Percentiles rank a stretch among this genome's conserved stretches.
Conservation (phyloP, 495 filamentous ascomycete species). For the Daldinia vernicosa region DNA sequence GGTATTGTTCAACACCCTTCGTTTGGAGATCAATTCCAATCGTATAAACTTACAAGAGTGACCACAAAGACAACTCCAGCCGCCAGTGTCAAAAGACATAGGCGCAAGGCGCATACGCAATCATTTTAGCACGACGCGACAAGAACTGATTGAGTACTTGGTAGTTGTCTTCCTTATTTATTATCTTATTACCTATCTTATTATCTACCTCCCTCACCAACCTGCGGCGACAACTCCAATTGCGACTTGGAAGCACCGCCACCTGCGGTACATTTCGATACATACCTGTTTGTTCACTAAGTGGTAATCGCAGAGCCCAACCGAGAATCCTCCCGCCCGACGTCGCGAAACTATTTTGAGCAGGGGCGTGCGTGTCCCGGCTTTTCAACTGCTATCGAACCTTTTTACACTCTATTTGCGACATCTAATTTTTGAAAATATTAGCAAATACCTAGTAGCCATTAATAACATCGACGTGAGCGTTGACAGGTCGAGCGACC, state of each 20-base stretch:
- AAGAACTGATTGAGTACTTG: neutral
- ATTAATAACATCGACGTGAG: slow-evolving; percentile 8
- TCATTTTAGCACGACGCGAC: neutral
- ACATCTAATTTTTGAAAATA: slow-evolving; percentile 13
- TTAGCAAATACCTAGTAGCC: slow-evolving; percentile 13
- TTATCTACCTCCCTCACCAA: neutral
- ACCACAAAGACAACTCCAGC: neutral
- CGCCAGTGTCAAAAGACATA: neutral
- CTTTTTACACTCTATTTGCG: slow-evolving; percentile 16
- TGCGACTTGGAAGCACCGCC: neutral
- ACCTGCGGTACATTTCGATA: slow-evolving; percentile 6
- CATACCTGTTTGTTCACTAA: slow-evolving; percentile 3
- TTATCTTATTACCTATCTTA: neutral
- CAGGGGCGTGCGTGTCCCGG: slow-evolving; percentile 18
- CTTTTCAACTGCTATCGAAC: slow-evolving; percentile 17
- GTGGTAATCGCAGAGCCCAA: slow-evolving; percentile 35
- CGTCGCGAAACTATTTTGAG: slow-evolving; percentile 30
- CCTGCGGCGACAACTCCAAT: slow-evolving; percentile 1
- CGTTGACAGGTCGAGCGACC: slow-evolving; percentile 12
- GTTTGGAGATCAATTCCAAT: slow-evolving; percentile 4
- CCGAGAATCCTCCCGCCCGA: slow-evolving; percentile 35
- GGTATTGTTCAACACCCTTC: neutral
- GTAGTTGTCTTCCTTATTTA: neutral
- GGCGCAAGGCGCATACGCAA: slow-evolving; percentile 1
- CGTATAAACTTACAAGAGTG: neutral